Evolutionary conservation across 352 stramenopile genomes (phyloP).

Genomic region (Lagenidium giganteum): DNA sequence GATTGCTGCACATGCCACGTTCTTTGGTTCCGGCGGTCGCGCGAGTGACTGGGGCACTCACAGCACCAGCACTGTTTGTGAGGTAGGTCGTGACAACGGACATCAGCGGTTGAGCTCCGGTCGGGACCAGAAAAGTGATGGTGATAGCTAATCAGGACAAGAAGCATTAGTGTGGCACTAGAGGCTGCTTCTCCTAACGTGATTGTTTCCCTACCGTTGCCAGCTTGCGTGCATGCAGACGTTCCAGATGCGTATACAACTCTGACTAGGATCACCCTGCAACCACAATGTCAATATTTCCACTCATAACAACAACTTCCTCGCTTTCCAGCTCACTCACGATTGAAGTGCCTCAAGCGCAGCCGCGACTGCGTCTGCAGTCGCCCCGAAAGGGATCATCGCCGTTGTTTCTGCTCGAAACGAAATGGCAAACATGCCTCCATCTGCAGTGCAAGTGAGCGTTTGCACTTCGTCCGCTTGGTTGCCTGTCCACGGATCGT

Average conservation of each 20-base stretch:
- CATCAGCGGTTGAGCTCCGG: slow-evolving; percentile 52
- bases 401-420: slow-evolving; percentile 71
- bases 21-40: slow-evolving; percentile 49
- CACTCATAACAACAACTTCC: no score
- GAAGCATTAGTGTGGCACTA: not conserved
- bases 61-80: slow-evolving; percentile 26
- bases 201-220: slow-evolving; percentile 36
- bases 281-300: not conserved
- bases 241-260: slow-evolving; percentile 32
- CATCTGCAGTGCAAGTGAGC: slow-evolving; percentile 53
- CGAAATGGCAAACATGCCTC: slow-evolving; percentile 70
- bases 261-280: slow-evolving; percentile 44
- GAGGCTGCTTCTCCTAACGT: no score
- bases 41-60: slow-evolving; percentile 22
- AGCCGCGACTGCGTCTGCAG: slow-evolving; percentile 18
- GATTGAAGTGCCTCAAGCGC: slow-evolving; percentile 53
- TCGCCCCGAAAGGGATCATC: slow-evolving; percentile 25
- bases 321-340: slow-evolving; percentile 23
- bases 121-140: slow-evolving; percentile 62
- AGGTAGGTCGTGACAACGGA: slow-evolving; percentile 23
- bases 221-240: slow-evolving; percentile 31
- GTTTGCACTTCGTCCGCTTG: slow-evolving; percentile 78
- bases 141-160: slow-evolving; percentile 8
- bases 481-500: slow-evolving; percentile 81
- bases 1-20: slow-evolving; percentile 70